These are phyloP conservation scores for Setaria viridis DNA, from an alignment of 202 grass and related monocot genomes.

Conservation along the genomic window DNA sequence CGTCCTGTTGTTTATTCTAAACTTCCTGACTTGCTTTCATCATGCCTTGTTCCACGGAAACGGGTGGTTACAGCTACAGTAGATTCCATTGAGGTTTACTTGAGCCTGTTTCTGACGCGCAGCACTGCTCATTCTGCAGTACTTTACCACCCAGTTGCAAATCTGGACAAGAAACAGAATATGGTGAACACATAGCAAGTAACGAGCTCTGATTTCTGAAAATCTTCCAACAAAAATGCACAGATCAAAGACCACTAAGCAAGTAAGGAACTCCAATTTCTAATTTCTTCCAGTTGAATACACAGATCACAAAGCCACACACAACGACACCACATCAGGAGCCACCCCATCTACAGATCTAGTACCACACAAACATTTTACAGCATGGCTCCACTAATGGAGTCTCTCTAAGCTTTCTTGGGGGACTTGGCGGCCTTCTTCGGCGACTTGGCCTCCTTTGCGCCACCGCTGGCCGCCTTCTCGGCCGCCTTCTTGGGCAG, in stretches of 20 bases:
- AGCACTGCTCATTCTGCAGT: no score
- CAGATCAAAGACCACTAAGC: background rate
- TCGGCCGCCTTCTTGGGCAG: conserved; percentile 40
- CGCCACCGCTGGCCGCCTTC: conserved; percentile 11
- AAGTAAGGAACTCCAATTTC: no score
- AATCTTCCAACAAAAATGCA: no score
- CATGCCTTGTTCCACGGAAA: no score
- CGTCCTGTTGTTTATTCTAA: no score
- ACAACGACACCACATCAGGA: background rate
- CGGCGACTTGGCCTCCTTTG: conserved; percentile 36
- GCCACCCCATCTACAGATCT: background rate
- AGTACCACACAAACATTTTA: background rate
- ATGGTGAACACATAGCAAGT: background rate
- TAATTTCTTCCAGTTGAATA: background rate
- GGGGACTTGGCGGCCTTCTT: conserved; percentile 37
- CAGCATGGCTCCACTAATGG: background rate
- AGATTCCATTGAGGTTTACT: no score
- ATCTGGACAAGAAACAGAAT: background rate
- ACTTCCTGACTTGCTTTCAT: no score
- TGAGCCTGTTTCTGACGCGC: no score
- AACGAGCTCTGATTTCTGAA: background rate
- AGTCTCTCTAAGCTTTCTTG: conserved; percentile 34
- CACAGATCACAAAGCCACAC: background rate
- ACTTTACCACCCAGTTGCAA: background rate
- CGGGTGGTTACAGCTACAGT: no score